These are phyloP conservation scores for Mycena leptocephala DNA, from an alignment of 768 basidiomycete species.

Conservation along the genomic window DNA sequence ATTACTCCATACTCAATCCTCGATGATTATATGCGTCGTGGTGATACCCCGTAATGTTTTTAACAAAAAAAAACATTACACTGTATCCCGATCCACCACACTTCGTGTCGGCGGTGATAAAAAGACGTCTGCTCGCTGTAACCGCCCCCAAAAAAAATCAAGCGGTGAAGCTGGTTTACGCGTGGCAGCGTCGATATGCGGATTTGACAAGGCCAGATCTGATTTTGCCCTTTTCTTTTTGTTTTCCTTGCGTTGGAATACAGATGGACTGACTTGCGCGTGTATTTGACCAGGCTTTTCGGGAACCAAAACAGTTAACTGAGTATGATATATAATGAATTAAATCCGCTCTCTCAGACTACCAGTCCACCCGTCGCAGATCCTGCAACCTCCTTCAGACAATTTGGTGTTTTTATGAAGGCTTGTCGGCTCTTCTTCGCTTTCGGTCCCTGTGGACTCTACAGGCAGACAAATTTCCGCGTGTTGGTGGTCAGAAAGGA, in stretches of 20 bases:
- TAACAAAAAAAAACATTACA: constrained; percentile 34
- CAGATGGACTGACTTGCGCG: not conserved
- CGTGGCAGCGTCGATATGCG: constrained; percentile 58
- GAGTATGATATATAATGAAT: constrained; percentile 32
- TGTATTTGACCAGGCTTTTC: not conserved
- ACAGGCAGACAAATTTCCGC: no score
- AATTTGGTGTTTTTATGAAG: no score
- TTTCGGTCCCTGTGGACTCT: no score
- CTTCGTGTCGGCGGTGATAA: constrained; percentile 38
- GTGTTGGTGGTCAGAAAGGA: no score
- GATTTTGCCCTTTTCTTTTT: constrained; percentile 57
- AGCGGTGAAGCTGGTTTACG: constrained; percentile 65
- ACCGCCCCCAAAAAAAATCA: constrained; percentile 50
- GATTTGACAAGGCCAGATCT: constrained; percentile 94
- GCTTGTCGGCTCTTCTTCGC: no score
- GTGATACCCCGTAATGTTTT: constrained; percentile 59
- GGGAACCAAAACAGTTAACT: constrained; percentile 8
- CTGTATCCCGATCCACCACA: constrained; percentile 52
- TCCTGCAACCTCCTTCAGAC: no score
- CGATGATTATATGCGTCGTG: constrained; percentile 80
- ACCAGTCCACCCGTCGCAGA: not conserved
- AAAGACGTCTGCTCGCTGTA: constrained; percentile 56
- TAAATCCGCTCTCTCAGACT: constrained; percentile 11
- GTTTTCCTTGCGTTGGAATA: not conserved
- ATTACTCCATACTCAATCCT: not conserved